Evolutionary conservation across 495 filamentous ascomycete species (phyloP), one percentile per base, ranked within the genome.

Genomic region (Penicillium bovifimosum): DNA sequence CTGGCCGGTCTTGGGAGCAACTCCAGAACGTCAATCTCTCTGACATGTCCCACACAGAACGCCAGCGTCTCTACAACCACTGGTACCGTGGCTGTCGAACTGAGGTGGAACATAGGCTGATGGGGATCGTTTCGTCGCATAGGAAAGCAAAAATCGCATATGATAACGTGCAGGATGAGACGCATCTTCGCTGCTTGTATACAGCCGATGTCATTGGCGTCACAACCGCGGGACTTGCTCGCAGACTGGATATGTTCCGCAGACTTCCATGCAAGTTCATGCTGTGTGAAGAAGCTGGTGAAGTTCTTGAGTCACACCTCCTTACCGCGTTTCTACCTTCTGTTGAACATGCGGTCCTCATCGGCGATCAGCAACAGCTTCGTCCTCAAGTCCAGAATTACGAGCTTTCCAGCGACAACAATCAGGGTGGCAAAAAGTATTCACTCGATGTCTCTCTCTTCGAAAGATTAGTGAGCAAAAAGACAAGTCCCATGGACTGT

Each of bases 341-440:
- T 0, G 65, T 90, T 5, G 80, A 92, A 58, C 88, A 92, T 54
- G 67, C 73, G 27, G 88, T 91, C 52, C 74, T 85, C 13, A 91
- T 93, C 52, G 87, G 88, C 0, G 88, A 93, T 60, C 87, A 91
- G 56, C 69, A 74, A 6, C 86, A 93, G 53, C 74, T 92, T 7
- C 77, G 85, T 5, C 88, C 88, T 3, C 79, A 83, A 48, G 79
- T 88, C 32, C 71, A 82, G 11, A 87, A 84, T 51, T 85, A 84
- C 55, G 73, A 81, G 0, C 68, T 90, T 3, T 77, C 76, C 11
- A 68, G 70, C n/a, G 84, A 87, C 41, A 86, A 76, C 54, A 61
- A 60, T 0, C 55, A 58, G 35, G 61, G 52, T 9, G 84, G 85
- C 4, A 57, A 60, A 9, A 67, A 75, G 42, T 88, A 84, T 53